Conservation (phyloP, 2,329 filamentous ascomycete species). For the Periconia macrospinosa region DNA sequence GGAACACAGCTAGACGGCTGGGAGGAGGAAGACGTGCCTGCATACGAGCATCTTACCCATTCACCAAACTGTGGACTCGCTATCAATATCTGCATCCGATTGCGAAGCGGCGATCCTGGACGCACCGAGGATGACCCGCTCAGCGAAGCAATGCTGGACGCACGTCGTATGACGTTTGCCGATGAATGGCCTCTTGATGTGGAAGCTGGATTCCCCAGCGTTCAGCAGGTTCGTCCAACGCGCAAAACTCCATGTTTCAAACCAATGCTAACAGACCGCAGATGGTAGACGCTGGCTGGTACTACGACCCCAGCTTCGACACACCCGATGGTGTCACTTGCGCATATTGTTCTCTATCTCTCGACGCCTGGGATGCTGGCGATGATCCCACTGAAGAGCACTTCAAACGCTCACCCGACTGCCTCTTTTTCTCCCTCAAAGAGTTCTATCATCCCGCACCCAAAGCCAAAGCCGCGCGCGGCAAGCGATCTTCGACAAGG, state of each 20-base stretch:
- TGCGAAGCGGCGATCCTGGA: conserved; percentile 62
- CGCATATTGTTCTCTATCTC: conserved; percentile 82
- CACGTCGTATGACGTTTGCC: conserved; percentile 81
- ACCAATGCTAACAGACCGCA: conserved; percentile 80
- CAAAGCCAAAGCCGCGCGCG: conserved; percentile 25
- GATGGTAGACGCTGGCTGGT: conserved; percentile 92
- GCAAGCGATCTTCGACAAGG: conserved; percentile 30
- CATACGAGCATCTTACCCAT: conserved; percentile 83
- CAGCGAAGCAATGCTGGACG: conserved; percentile 69
- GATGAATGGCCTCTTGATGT: conserved; percentile 82
- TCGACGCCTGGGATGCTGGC: conserved; percentile 92
- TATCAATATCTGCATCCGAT: conserved; percentile 60
- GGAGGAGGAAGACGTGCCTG: conserved; percentile 82
- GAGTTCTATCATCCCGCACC: conserved; percentile 53
- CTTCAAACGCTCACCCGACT: conserved; percentile 73
- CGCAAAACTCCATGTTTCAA: conserved; percentile 57
- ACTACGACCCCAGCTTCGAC: conserved; percentile 81
- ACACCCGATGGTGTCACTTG: conserved; percentile 90
- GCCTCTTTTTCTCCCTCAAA: conserved; percentile 76
- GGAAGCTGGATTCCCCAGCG: conserved; percentile 26
- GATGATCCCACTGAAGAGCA: conserved; percentile 95
- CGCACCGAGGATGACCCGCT: conserved; percentile 74
- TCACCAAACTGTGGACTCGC: conserved; percentile 87
- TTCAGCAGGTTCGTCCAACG: conserved; percentile 66
- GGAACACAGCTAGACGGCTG: conserved; percentile 83